Evolutionary conservation across 805 yeast species (phyloP).

Genomic region (Yamadazyma sp.): DNA sequence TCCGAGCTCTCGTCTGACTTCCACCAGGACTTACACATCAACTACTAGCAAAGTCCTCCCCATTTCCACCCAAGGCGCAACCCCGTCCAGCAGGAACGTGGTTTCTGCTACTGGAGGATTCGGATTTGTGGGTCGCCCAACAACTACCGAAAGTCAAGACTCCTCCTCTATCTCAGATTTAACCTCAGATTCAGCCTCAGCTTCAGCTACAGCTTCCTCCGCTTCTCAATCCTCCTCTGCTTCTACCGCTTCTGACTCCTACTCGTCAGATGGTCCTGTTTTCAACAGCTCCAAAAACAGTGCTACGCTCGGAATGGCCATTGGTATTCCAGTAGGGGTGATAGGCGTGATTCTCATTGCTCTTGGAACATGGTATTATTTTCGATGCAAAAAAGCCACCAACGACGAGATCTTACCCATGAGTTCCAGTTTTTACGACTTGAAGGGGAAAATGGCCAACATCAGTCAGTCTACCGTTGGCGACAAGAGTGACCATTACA

Average conservation of each 20-base stretch:
- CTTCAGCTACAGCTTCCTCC: background rate
- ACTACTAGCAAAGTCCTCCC: constrained; percentile 5
- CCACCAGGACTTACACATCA: constrained; percentile 6
- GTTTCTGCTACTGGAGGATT: background rate
- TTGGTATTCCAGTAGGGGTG: constrained; percentile 33
- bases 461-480: constrained; percentile 2
- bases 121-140: constrained; percentile 1
- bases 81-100: background rate
- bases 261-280: background rate
- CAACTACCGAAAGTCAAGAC: background rate
- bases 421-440: constrained; percentile 13
- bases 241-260: background rate
- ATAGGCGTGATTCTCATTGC: constrained; percentile 23
- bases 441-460: constrained; percentile 3
- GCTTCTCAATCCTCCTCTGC: background rate
- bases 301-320: constrained; percentile 29
- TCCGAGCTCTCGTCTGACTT: constrained; percentile 2
- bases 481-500: background rate
- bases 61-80: background rate
- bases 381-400: constrained; percentile 18
- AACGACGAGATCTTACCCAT: constrained; percentile 14
- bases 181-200: background rate
- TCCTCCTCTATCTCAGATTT: background rate
- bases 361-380: constrained; percentile 21
- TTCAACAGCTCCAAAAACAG: background rate